A percentile compares a stretch with the other conserved stretches of the same genome.
phyloP scores from a whole-genome alignment of 495 filamentous ascomycete genomes.

The Choiromyces venosus region DNA sequence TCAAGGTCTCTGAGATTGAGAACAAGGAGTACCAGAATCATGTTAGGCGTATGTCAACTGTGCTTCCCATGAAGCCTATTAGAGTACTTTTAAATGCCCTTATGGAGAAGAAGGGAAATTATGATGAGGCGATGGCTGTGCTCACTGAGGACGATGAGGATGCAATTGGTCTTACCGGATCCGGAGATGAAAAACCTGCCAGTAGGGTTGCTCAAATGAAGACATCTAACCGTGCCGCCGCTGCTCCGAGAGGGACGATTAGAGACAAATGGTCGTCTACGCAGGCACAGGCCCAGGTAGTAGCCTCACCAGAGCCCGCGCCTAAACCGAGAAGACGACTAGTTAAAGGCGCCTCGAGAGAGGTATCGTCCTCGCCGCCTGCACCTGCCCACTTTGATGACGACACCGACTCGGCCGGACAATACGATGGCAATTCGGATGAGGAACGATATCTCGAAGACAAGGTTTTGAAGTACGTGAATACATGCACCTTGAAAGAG shows the following conservation, averaged over 20 bases:
- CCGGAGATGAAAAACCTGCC: slow-evolving; percentile 44
- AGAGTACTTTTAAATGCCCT: slow-evolving; percentile 53
- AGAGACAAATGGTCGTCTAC: slow-evolving; percentile 47
- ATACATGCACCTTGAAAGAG: slow-evolving; percentile 64
- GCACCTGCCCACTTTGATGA: slow-evolving; percentile 45
- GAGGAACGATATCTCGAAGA: slow-evolving; percentile 48
- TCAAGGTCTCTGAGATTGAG: slow-evolving; percentile 53
- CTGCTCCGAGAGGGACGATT: slow-evolving; percentile 37
- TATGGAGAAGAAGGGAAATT: slow-evolving; percentile 51
- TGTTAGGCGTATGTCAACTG: slow-evolving; percentile 52
- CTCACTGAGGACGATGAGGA: slow-evolving; percentile 43
- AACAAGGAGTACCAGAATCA: slow-evolving; percentile 52
- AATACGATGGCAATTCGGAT: slow-evolving; percentile 44
- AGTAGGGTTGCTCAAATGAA: slow-evolving; percentile 32
- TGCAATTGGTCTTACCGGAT: slow-evolving; percentile 42
- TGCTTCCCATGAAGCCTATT: slow-evolving; percentile 53
- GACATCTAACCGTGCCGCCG: slow-evolving; percentile 38
- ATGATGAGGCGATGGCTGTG: slow-evolving; percentile 55
- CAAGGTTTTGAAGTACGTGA: slow-evolving; percentile 73
- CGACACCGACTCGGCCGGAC: slow-evolving; percentile 55
- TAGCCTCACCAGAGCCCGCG: slow-evolving; percentile 32
- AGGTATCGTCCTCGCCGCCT: slow-evolving; percentile 39
- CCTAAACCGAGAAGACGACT: slow-evolving; percentile 38
- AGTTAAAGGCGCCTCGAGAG: slow-evolving; percentile 33
- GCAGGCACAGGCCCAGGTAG: slow-evolving; percentile 41